Evolutionary conservation across 345 rosid genomes (phyloP), one percentile per base, ranked within the genome.

Genomic region (Citrus trifoliata): DNA sequence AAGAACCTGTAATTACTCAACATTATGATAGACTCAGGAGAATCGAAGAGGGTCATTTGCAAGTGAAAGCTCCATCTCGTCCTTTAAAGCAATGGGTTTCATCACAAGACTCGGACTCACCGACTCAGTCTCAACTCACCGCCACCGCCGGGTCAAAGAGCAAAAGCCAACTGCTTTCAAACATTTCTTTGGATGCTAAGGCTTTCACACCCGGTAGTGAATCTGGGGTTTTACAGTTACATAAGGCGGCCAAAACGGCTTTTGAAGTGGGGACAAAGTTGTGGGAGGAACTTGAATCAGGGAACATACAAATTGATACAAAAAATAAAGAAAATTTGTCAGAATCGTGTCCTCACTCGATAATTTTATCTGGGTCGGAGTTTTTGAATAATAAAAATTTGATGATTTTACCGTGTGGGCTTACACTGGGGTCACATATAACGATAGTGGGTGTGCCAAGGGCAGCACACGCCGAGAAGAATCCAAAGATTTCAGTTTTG

Each of bases 401-500:
- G 75, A 80, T 95, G 93, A 88, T 84, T 81, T 82, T 95, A 40
- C 98, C 98, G 0, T 95, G 98, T 78, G 98, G 97, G 76, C 89
- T 95, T 48, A 91, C 98, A 19, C 76, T 93, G 74, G 98, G 98
- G 4, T 93, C 98, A 21, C 98, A 93, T 65, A 73, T 95, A 16
- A 92, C 98, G n/a, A 80, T 95, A 77, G 97, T 95, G 4, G 98
- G 90, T 75, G 89, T 88, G 87, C 98, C 98, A 7, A 83, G 93
- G 82, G 60, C 60, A 69, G 91, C 93, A 32, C 95, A 92, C 30
- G 73, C 83, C 0, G 95, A 92, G 85, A 71, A 71, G 16, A 92
- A 88, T 32, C 92, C 93, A 1, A 87, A 84, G 82, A 95, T 93
- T 62, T 70, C 87, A 10, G 1, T 86, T 72, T 70, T 86, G 38